These are phyloP conservation scores for Aspergillus carbonarius DNA, from an alignment of 2,329 filamentous ascomycete species.

Conservation along the genomic window DNA sequence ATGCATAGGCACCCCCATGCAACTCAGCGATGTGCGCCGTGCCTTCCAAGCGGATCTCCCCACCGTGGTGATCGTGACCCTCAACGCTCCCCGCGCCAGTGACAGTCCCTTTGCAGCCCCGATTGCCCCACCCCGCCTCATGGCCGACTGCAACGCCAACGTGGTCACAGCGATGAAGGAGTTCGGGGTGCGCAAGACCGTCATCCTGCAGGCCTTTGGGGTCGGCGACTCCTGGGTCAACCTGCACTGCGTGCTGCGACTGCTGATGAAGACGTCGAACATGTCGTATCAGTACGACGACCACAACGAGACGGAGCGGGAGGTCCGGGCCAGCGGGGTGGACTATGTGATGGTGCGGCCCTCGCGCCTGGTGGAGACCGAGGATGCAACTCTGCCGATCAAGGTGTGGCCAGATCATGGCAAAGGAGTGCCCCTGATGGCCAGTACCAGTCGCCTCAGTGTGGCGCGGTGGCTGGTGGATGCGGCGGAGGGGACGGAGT, in stretches of 20 bases:
- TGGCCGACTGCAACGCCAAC: constrained; percentile 47
- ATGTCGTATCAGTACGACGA: constrained; percentile 51
- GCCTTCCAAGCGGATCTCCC: constrained; percentile 17
- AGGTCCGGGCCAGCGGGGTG: constrained; percentile 39
- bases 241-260: constrained; percentile 43
- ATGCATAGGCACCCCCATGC: constrained; percentile 22
- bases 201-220: constrained; percentile 54
- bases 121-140: constrained; percentile 46
- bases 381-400: constrained; percentile 28
- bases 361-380: constrained; percentile 44
- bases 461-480: constrained; percentile 51
- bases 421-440: constrained; percentile 43
- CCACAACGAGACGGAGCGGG: constrained; percentile 48
- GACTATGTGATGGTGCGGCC: constrained; percentile 50
- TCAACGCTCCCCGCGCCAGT: constrained; percentile 48
- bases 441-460: constrained; percentile 37
- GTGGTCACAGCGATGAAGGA: constrained; percentile 40
- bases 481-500: constrained; percentile 43
- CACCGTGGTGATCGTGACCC: constrained; percentile 50
- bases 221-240: constrained; percentile 47
- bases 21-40: constrained; percentile 18
- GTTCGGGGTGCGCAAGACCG: constrained; percentile 41
- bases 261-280: constrained; percentile 49
- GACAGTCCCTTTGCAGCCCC: constrained; percentile 52
- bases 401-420: constrained; percentile 47